Conservation (phyloP, 768 basidiomycete genomes). For the Tephrocybe sp. region DNA sequence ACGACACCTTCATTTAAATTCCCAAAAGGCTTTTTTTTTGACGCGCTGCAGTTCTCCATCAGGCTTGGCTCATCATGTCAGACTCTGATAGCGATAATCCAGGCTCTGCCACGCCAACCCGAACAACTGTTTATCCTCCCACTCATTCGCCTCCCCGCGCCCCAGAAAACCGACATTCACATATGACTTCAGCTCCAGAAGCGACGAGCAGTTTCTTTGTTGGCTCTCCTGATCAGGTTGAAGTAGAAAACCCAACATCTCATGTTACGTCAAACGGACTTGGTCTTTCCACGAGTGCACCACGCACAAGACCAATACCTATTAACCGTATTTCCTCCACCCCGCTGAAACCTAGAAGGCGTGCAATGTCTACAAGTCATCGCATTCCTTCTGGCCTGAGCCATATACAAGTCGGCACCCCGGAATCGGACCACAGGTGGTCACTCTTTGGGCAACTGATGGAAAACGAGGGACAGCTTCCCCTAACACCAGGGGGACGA, state of each 20-base stretch:
- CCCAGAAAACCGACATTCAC: neutral
- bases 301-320: constrained; percentile 17
- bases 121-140: neutral
- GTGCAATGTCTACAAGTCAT: constrained; percentile 11
- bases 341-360: constrained; percentile 16
- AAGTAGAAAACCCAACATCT: constrained; percentile 4
- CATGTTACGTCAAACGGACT: constrained; percentile 3
- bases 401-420: constrained; percentile 11
- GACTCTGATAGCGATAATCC: constrained; percentile 1
- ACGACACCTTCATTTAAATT: too few species aligned
- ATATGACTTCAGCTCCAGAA: neutral
- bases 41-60: too few species aligned
- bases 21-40: too few species aligned
- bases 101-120: constrained; percentile 9
- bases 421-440: constrained; percentile 47
- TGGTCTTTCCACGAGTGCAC: constrained; percentile 6
- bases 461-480: constrained; percentile 59
- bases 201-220: constrained; percentile 14
- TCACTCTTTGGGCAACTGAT: constrained; percentile 70
- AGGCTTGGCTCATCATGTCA: neutral
- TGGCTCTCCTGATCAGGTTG: constrained; percentile 26
- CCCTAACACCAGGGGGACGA: constrained; percentile 17
- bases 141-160: neutral
- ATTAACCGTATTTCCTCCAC: constrained; percentile 22
- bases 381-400: constrained; percentile 16